Evolutionary conservation across 768 basidiomycete genomes (phyloP).

Genomic region (Hygrophorus pudorinus): DNA sequence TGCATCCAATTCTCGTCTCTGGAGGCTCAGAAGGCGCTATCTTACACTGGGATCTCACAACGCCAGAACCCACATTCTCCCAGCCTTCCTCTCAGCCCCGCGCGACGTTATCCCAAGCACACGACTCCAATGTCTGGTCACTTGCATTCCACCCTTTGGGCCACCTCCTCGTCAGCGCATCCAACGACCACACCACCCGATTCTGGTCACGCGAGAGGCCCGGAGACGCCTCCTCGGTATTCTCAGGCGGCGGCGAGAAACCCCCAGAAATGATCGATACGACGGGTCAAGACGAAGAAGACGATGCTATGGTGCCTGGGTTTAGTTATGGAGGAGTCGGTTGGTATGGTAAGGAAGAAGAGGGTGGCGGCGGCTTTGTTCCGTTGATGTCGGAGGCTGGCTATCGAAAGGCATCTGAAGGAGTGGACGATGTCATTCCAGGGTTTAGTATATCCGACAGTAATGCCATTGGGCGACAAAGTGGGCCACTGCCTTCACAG

Average conservation of each 20-base stretch:
- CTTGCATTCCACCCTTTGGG: conserved; percentile 94
- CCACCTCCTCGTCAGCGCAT: conserved; percentile 85
- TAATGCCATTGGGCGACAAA: conserved; percentile 16
- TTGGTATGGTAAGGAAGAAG: conserved; percentile 11
- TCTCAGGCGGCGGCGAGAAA: conserved; percentile 76
- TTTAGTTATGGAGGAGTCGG: conserved; percentile 36
- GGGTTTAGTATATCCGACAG: conserved; percentile 39
- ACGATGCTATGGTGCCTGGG: conserved; percentile 67
- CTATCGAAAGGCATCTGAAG: conserved; percentile 13
- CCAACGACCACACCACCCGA: conserved; percentile 98
- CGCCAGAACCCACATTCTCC: conserved; percentile 41
- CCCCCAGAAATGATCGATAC: conserved; percentile 59
- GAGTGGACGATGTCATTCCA: conserved; percentile 53
- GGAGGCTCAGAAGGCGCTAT: conserved; percentile 94
- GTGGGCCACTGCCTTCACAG: conserved; percentile 20
- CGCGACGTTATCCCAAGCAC: conserved; percentile 86
- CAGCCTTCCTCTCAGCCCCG: conserved; percentile 49
- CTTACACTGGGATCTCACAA: conserved; percentile 85
- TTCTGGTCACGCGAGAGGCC: conserved; percentile 95
- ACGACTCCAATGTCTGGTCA: conserved; percentile 97
- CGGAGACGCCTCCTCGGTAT: conserved; percentile 70
- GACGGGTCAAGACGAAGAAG: conserved; percentile 60
- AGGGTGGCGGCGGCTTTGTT: conserved; percentile 12
- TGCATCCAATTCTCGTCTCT: conserved; percentile 84
- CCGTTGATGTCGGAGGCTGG: conserved; percentile 3